Base-by-base conservation (phyloP, 805 yeast species). In the Spathaspora gorwiae region DNA sequence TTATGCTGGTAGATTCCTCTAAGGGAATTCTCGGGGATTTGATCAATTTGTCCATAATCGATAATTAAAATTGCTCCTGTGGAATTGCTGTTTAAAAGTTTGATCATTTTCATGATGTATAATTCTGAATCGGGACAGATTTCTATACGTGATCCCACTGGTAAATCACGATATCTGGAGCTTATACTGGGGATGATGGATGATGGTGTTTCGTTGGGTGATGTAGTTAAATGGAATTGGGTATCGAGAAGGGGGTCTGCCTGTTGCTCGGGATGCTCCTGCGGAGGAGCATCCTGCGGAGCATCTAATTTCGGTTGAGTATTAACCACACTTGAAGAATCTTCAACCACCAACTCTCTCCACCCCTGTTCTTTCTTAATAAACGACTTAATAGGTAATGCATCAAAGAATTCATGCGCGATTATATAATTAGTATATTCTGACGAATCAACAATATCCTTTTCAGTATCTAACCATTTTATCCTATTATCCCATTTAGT, bases 401-500 rank as follows among this genome's bases (percentile, higher is more conserved):
- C 95, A 63, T 88, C 96, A 57, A 84, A 88, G 55, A 88, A 88
- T 61, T 88, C 96, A 59, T 88, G 96, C 0, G 95, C 94, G 44
- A 88, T 60, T 5, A 86, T 70, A 57, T 79, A 87, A 47, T 85
- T 84, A 1, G 52, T 59, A 1, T 35, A 45, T 5, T 52, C 35
- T 2, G 54, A 60, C 1, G 35, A 45, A 7, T 55, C 39, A 7
- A 26, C 40, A 4, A 77, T 61, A 46, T 79, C 83, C 39, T 71
- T 68, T 48, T 78, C 82, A 7, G 81, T 82, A 45, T 79, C 79
- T 3, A 76, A 70, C 87, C 87, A 83, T n/a, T 60, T 62, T 2
- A 87, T 65, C 0, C 61, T 55, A 41, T 77, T 73, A 2, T 79
- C 80, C 78, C 81, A 79, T 47, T 60, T 66, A 1, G 84, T 75